Evolutionary conservation across 345 rosid genomes (phyloP).

Genomic region (Eucalyptus cloeziana): DNA sequence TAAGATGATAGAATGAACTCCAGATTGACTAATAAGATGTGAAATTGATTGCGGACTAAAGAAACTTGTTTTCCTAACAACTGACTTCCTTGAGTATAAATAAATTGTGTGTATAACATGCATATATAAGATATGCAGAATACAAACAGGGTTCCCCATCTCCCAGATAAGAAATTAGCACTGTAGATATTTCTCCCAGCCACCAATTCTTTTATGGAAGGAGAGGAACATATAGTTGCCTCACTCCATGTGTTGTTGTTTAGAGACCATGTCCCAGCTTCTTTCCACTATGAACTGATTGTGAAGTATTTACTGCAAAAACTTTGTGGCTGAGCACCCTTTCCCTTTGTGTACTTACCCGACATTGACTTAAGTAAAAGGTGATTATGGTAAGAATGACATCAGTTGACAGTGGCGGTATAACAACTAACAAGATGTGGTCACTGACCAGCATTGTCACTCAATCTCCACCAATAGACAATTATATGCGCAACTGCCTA

Average conservation of each 20-base stretch:
- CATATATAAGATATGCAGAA: neutral
- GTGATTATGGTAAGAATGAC: neutral
- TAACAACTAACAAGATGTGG: neutral
- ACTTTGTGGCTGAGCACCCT: neutral
- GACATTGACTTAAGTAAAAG: neutral
- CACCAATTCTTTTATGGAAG: neutral
- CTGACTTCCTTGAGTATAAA: neutral
- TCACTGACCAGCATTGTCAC: neutral
- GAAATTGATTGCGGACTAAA: neutral
- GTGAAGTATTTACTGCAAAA: neutral
- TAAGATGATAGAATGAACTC: neutral
- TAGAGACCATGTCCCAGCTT: neutral
- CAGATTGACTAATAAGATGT: neutral
- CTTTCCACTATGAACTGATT: neutral
- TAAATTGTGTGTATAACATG: neutral
- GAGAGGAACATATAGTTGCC: neutral
- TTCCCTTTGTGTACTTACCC: neutral
- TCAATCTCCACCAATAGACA: neutral
- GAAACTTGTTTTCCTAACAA: neutral
- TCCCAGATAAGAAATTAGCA: neutral
- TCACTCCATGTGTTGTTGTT: neutral
- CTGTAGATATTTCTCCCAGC: neutral
- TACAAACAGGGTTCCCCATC: neutral
- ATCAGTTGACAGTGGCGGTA: neutral
- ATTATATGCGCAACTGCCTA: neutral